Base-by-base conservation (phyloP, 2,329 filamentous ascomycete species). In the Trichoderma asperellum region DNA sequence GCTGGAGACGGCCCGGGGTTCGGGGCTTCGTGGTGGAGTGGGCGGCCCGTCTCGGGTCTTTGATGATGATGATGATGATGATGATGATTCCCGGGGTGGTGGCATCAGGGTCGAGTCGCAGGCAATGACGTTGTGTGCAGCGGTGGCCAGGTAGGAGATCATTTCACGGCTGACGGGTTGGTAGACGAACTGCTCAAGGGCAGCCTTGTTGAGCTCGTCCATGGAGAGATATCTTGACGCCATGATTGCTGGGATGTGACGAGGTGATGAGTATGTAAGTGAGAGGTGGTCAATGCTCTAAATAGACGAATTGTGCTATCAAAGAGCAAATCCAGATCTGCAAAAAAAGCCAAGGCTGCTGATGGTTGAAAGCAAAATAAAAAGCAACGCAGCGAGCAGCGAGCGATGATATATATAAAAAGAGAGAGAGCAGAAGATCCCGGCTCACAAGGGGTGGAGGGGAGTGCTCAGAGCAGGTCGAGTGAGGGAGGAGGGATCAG, bases 111-210 rank as follows among this genome's bases (percentile, higher is more conserved):
- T 82, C 61, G 85, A 82, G 77, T 96, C 92, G 84, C 92, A 95
- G 76, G 91, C 87, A 78, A 96, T 96, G 77, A 96, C 92, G 77
- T 91, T 88, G 77, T 85, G 85, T 70, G 92, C 92, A 76, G 92
- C 92, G 70, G 85, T 82, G 72, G 92, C 91, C 70, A 96, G 87
- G 81, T 93, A 92, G 70, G 83, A 80, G 75, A 96, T 91, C 92
- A 96, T 96, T 68, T 91, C 86, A 74, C 86, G 86, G 77, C 86
- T 89, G 72, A 96, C 92, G 11, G 90, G 90, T 74, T 88, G 87
- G 81, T 91, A 92, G 82, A 96, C 88, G 79, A 96, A 95, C 76
- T 92, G 87, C 76, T 94, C 91, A 73, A 96, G 86, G 61, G 92
- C 92, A 66, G 86, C 86, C 79, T 90, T 88, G 84, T 94, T 94